Evolutionary conservation across 805 yeast species (phyloP).

Genomic region (Metschnikowia lunata): DNA sequence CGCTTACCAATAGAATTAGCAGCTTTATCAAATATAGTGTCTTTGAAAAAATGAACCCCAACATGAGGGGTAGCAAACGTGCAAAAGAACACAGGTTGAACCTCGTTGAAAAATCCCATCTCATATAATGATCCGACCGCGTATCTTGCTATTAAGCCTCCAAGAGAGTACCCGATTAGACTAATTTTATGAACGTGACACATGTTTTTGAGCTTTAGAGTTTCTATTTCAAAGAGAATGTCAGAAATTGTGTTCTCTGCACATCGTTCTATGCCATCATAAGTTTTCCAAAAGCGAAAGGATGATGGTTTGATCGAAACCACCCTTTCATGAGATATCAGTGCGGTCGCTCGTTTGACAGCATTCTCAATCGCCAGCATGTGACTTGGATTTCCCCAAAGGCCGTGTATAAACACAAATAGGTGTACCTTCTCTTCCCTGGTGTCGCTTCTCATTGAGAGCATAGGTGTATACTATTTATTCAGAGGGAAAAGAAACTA

Average conservation of each 20-base stretch:
- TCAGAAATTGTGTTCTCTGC: slow-evolving; percentile 34
- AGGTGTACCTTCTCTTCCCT: slow-evolving; percentile 26
- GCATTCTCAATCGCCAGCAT: slow-evolving; percentile 56
- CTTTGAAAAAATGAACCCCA: slow-evolving; percentile 42
- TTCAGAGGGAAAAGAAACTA: too few relatives aligned
- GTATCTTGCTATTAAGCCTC: slow-evolving; percentile 80
- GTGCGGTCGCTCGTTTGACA: slow-evolving; percentile 29
- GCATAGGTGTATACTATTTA: too few relatives aligned
- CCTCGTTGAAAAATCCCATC: slow-evolving; percentile 46
- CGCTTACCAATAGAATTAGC: slow-evolving; percentile 33
- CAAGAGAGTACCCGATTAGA: slow-evolving; percentile 82
- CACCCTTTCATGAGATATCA: slow-evolving; percentile 24
- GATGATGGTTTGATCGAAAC: slow-evolving; percentile 36
- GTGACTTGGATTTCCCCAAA: slow-evolving; percentile 77
- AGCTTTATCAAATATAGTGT: slow-evolving; percentile 27
- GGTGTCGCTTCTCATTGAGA: too few relatives aligned
- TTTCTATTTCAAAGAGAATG: slow-evolving; percentile 38
- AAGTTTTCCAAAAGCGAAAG: slow-evolving; percentile 42
- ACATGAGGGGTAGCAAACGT: slow-evolving; percentile 57
- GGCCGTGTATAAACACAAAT: slow-evolving; percentile 40
- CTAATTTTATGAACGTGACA: slow-evolving; percentile 59
- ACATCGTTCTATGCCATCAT: slow-evolving; percentile 38
- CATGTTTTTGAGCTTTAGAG: slow-evolving; percentile 27
- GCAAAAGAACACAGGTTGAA: slow-evolving; percentile 57
- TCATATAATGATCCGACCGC: slow-evolving; percentile 67